Base-by-base conservation (phyloP, 345 rosid species). In the Syzygium aqueum region DNA sequence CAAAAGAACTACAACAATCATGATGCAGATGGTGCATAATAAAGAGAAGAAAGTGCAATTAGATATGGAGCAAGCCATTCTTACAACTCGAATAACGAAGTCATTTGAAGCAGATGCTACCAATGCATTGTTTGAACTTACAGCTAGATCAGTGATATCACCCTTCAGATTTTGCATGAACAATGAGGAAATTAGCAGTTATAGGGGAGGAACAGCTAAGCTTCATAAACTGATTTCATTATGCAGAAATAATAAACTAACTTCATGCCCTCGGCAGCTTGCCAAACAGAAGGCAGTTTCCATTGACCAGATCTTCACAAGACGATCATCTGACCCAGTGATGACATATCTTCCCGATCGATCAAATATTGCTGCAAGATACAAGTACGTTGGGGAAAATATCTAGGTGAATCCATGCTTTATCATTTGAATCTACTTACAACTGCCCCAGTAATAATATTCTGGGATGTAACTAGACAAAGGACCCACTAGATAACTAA, bases 241-340 rank as follows among this genome's bases (percentile, higher is more conserved):
- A 25, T 85, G 53, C 89, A 57, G 85, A 65, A 85, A 82, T 52
- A 89, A 85, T 84, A 88, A 85, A 94, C 96, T 89, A 92, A 97
- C 99, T 94, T 97, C 99, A 92, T 97, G 99, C 82, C 99, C 99
- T 80, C 99, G 98, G 90, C 99, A 97, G 92, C 99, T 95, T 90
- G 98, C 98, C 94, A 97, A 93, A 91, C 99, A 97, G 92, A 96
- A 95, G 84, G 99, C 99, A 92, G 98, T 94, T 95, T 97, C 99
- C 99, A 96, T 97, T 19, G 99, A 97, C 99, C 99, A 97, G 88
- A 97, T 94, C 92, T 97, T 97, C 88, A 97, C 99, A 89, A 97
- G 97, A 86, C 99, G 97, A 89, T 97, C 99, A 90, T 97, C 99
- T 1, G 99, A 95, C 89, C 99, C 99, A 86, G 99, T 96, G 86